Evolutionary conservation across 495 filamentous ascomycete species (phyloP), one percentile per base, ranked within the genome.

Genomic region (Penicillium cataractarum): DNA sequence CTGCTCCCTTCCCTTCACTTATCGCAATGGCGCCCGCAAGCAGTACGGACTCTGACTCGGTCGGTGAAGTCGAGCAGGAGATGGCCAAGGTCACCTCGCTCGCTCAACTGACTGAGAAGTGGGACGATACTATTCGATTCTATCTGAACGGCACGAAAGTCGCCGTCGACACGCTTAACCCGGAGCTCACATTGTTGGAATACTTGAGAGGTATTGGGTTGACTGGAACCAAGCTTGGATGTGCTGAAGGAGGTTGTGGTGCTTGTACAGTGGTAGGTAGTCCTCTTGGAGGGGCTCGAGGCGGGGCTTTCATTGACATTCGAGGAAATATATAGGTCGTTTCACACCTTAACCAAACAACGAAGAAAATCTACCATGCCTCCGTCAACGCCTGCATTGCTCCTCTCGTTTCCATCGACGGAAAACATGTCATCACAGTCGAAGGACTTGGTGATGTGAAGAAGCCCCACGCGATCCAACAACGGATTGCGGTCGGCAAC

Each of bases 361-460:
- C 92, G 48, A 90, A 88, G 71, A 84, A 89, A 68, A 88, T 97
- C 60, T 96, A 97, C 69, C 92, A 98, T 75, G 92, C 92, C 55
- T 91, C 88, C 22, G 90, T 97, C 56, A 98, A 98, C 71, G 95
- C 95, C 44, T 99, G 95, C 72, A 83, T 99, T 33, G 94, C 94
- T 15, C 95, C 95, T 1, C 81, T 99, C 55, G 88, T 93, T 32
- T 94, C 92, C 62, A 85, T 99, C 15, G 95, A 97, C 76, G 95
- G 95, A 26, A 99, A 99, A 75, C 95, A 99, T 83, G 93, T 99
- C 63, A 93, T 99, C 67, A 99, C 95, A 8, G 87, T 99, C 13
- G 95, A 99, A 75, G 95, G 95, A n/a, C 97, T 99, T 74, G 95
- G 95, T 10, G 90, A 90, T 70, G 87, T 90, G 52, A 90, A 93